Evolutionary conservation across 768 basidiomycete species (phyloP), one percentile per base, ranked within the genome.

Genomic region (Kwoniella mangroviensis): DNA sequence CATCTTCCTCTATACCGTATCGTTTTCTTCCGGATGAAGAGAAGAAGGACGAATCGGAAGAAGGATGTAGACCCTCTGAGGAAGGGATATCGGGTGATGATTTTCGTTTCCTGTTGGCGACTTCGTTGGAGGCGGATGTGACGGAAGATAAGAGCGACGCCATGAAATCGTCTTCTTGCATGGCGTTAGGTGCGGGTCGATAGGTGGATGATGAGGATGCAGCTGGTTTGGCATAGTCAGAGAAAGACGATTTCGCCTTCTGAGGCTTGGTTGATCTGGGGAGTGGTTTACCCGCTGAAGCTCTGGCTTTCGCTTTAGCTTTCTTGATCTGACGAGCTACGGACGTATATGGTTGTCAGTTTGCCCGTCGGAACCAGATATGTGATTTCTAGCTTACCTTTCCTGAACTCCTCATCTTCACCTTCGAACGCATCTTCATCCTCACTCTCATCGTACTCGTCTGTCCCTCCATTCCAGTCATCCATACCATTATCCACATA

Each of bases 401-500:
- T 73, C 17, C 74, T 58, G 22, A 77, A 70, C 58, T 77, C 78
- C 60, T 82, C 81, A 42, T 83, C 83, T 34, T 82, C 77, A 28
- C 79, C 82, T 15, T 83, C 79, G 51, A 81, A 89, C 52, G 88
- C 88, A 66, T 81, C 63, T 88, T 89, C 87, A 34, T 87, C 87
- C n/a, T 88, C 86, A 63, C 80, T 83, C 34, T 87, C 86, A 10
- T 85, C 87, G 15, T 83, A 82, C 58, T 75, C 79, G 26, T 75
- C 70, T 13, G 74, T 73, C 28, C 68, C 77, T 12, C 69, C 76
- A 41, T 87, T 88, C 90, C 93, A 98, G 78, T 96, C 94, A 68
- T 98, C 97, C 89, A 94, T 90, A 4, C 97, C 97, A 79, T 97
- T 93, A 85, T 99, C 97, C 81, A 91, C 90, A 77, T 99, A 98